Base-by-base conservation (phyloP, 306 rosid genomes). In the Cyamopsis tetragonoloba region DNA sequence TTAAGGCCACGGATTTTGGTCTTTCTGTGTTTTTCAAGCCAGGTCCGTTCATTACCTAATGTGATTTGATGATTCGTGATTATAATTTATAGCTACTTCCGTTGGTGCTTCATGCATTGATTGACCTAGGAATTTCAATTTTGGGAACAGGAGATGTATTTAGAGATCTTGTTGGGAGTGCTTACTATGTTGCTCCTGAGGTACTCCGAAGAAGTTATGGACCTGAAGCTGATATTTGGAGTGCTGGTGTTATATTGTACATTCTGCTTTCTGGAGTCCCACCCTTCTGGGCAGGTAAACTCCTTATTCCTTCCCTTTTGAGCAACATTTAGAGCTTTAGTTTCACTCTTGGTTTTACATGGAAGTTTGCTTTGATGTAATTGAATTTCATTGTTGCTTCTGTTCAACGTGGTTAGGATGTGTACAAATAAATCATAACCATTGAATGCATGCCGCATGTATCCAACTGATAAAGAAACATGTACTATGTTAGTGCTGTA, bases 181-280 rank as follows among this genome's bases (percentile, higher is more conserved):
- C 98, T 27, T 93, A 88, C 68, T 93, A 93, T 70, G 97, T 93
- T 76, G 97, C 98, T 62, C 98, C 98, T 4, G 98, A 93, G 77
- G 95, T 93, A 66, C 74, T 93, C 38, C 91, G 87, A n/a, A 81
- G 80, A 68, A 76, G 73, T 28, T 93, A 93, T 66, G 98, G 96
- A 32, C 85, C 86, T 4, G 97, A 89, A 77, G 89, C 91, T 70
- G 98, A 93, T 82, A 81, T 87, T 83, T 93, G 98, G 98, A 89
- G 98, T 76, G 96, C 95, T 2, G 98, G 98, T 3, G 80, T 93
- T 43, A 93, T 93, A 66, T 75, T 93, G 17, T 93, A 88, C 80
- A 93, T 93, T 84, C 83, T 93, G 47, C 98, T 93, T 50, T 81
- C 95, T 72, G 98, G 98, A 26, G 95, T 93, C 28, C 98, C 98